Evolutionary conservation across 73 alveolate genomes (phyloP).

Genomic region (Paramecium pentaurelia): DNA sequence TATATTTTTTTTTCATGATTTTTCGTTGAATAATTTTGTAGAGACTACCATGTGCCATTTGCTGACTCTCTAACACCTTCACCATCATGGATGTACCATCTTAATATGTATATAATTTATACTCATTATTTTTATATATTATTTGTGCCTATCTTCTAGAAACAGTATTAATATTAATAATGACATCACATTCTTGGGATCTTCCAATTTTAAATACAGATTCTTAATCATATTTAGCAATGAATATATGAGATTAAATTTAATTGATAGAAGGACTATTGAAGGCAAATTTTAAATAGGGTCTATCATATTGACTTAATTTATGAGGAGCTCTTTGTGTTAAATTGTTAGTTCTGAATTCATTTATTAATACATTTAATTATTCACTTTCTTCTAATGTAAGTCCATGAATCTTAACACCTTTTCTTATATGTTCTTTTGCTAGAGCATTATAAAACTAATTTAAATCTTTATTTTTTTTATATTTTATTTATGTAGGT

Average conservation of each 20-base stretch:
- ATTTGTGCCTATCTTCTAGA: constrained; percentile 40
- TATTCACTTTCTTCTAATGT: neutral
- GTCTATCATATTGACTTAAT: constrained; percentile 2
- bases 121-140: neutral
- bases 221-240: constrained; percentile 20
- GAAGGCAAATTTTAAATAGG: neutral
- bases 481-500: neutral
- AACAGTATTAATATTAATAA: neutral
- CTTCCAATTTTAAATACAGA: neutral
- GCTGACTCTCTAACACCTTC: constrained; percentile 39
- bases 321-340: neutral
- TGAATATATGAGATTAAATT: neutral
- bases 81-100: constrained; percentile 39
- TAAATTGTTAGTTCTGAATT: neutral
- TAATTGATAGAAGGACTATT: neutral
- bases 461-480: neutral
- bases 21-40: neutral
- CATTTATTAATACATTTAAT: neutral
- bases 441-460: neutral
- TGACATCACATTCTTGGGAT: constrained; percentile 34
- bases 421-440: neutral
- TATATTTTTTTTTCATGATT: neutral
- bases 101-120: neutral
- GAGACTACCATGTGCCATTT: constrained; percentile 37
- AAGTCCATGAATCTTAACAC: constrained; percentile 12